These are phyloP conservation scores for Voacanga thouarsii DNA, from an alignment of 257 asterid genomes.

Conservation along the genomic window DNA sequence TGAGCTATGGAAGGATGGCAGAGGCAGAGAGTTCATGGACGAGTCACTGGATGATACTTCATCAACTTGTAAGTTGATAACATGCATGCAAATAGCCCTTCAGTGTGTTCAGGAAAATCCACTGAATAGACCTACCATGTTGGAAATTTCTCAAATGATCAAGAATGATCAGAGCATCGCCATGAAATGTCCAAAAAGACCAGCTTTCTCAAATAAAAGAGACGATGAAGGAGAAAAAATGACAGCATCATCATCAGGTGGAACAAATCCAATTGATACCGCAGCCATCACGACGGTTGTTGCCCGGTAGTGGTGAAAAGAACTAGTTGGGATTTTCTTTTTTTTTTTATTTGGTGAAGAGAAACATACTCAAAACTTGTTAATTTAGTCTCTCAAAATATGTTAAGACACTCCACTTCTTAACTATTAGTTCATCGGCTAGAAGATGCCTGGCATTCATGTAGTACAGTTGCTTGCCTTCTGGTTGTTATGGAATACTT, in stretches of 20 bases:
- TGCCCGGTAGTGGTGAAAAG: too few relatives aligned
- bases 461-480: too few relatives aligned
- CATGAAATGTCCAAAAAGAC: constrained; percentile 18
- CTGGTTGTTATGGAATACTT: too few relatives aligned
- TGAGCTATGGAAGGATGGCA: constrained; percentile 23
- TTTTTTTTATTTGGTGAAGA: too few relatives aligned
- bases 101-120: constrained; percentile 29
- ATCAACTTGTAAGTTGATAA: constrained; percentile 14
- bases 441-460: too few relatives aligned
- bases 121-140: constrained; percentile 29
- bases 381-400: too few relatives aligned
- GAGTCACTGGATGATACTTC: constrained; percentile 3
- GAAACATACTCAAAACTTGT: too few relatives aligned
- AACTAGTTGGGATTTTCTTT: too few relatives aligned
- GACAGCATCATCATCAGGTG: neutral
- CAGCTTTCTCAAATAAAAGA: constrained; percentile 18
- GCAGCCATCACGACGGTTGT: too few relatives aligned
- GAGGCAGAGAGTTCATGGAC: constrained; percentile 21
- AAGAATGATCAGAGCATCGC: constrained; percentile 17
- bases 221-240: neutral
- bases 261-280: too few relatives aligned
- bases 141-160: constrained; percentile 32
- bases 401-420: too few relatives aligned
- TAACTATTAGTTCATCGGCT: too few relatives aligned
- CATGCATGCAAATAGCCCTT: constrained; percentile 30